phyloP scores from a whole-genome alignment of 1,139 yeast species.

The Kluyveromyces sp. region DNA sequence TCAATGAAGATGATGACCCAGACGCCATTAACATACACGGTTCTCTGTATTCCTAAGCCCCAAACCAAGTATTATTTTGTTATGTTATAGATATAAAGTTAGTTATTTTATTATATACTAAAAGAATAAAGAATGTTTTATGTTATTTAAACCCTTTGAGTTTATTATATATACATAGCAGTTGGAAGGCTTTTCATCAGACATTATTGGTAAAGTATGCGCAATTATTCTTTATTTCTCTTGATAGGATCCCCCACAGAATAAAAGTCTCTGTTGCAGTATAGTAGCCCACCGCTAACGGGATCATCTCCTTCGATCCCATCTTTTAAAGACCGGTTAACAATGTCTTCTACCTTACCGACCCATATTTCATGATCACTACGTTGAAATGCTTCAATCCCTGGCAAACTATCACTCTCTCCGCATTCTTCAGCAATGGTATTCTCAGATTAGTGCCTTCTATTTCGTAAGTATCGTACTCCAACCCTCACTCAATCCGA shows the following conservation, averaged over 20 bases:
- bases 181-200: no score
- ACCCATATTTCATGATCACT: slow-evolving; percentile 85
- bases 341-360: slow-evolving; percentile 52
- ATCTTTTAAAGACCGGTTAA: slow-evolving; percentile 21
- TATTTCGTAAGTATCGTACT: slow-evolving; percentile 17
- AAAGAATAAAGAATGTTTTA: no score
- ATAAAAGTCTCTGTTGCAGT: slow-evolving; percentile 56
- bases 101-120: no score
- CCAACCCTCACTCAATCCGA: slow-evolving; percentile 28
- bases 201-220: no score
- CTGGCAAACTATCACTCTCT: slow-evolving; percentile 57
- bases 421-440: slow-evolving; percentile 56
- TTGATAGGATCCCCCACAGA: slow-evolving; percentile 36
- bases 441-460: slow-evolving; percentile 29
- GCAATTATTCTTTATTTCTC: neutral
- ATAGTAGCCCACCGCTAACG: slow-evolving; percentile 55
- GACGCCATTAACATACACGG: slow-evolving; percentile 21
- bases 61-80: no score
- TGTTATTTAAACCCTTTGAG: no score
- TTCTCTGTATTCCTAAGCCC: slow-evolving; percentile 21
- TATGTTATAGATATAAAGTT: no score
- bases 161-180: no score
- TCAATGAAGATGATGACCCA: slow-evolving; percentile 23
- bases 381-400: slow-evolving; percentile 47
- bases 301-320: slow-evolving; percentile 16